Base-by-base conservation (phyloP, 2,329 filamentous ascomycete species). In the Colletotrichum tanaceti region DNA sequence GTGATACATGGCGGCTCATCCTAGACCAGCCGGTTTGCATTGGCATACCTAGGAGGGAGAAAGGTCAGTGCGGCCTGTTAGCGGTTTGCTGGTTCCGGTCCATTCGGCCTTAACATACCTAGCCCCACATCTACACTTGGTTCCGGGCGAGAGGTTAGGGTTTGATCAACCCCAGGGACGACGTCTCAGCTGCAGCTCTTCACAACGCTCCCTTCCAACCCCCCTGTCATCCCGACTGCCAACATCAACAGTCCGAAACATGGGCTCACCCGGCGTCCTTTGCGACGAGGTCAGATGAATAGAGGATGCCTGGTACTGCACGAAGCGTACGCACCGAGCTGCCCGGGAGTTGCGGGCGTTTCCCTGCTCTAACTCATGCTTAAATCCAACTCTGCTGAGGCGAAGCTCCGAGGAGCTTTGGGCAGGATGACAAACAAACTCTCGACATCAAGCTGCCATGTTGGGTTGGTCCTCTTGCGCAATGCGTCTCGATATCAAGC, bases 151-250 rank as follows among this genome's bases (percentile, higher is more conserved):
- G 54, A 61, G 49, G 57, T 68, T 68, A 46, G 50, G 58, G 73
- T 74, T 74, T 74, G 71, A 74, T 71, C 71, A 49, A 49, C 65
- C 60, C 71, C 39, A 71, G 72, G 68, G 32, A 44, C 58, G 28
- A 41, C 66, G 72, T 74, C 66, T 73, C 72, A 72, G 65, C 65
- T 54, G 65, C 65, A 52, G 61, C 61, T 58, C 49, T 39, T 24
- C 6, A 54, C 52, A 14, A 50, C 61, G 49, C 16, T 41, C 32
- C 7, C 7, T 9, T 24, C 24, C 24, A 47, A 35, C 55, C 63
- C 65, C 62, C 62, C 55, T 65, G 62, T 57, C 62, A 65, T 61
- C 62, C 62, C 38, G 55, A 57, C 55, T 57, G 55, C 41, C 47
- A 39, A 58, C 58, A 32, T 58, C 44, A 35, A 50, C 52, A 22